These are phyloP conservation scores for Penicillium macrosclerotiorum DNA, from an alignment of 495 filamentous ascomycete genomes.

Conservation along the genomic window DNA sequence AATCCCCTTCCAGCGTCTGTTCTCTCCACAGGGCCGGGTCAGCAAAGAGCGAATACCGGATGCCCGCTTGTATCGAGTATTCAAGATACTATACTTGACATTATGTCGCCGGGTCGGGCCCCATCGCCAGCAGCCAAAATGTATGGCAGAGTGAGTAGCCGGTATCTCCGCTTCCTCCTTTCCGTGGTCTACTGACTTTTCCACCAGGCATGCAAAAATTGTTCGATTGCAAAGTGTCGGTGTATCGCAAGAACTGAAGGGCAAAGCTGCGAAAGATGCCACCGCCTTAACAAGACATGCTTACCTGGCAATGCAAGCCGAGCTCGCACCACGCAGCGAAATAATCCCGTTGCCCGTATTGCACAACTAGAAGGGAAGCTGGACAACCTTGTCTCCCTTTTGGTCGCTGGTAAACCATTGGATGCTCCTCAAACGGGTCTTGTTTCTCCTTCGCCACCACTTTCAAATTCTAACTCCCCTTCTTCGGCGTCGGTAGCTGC, in stretches of 20 bases:
- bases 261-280: conserved; percentile 46
- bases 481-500: not conserved
- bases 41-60: too few relatives aligned
- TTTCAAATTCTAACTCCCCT: not conserved
- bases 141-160: too few relatives aligned
- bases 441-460: not conserved
- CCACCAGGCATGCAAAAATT: conserved; percentile 45
- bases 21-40: too few relatives aligned
- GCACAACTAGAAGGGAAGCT: conserved; percentile 16
- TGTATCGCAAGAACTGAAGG: conserved; percentile 38
- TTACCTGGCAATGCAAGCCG: conserved; percentile 20
- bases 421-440: not conserved
- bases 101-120: too few relatives aligned
- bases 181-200: too few relatives aligned
- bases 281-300: conserved; percentile 36
- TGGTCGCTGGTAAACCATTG: not conserved
- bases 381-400: not conserved
- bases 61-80: too few relatives aligned
- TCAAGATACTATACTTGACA: too few relatives aligned
- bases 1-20: too few relatives aligned
- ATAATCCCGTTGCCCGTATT: conserved; percentile 14
- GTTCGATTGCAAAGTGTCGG: conserved; percentile 51
- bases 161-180: too few relatives aligned
- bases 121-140: too few relatives aligned
- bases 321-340: conserved; percentile 14